Conservation (phyloP, 306 rosid species). For the Gastrolobium villosum region DNA sequence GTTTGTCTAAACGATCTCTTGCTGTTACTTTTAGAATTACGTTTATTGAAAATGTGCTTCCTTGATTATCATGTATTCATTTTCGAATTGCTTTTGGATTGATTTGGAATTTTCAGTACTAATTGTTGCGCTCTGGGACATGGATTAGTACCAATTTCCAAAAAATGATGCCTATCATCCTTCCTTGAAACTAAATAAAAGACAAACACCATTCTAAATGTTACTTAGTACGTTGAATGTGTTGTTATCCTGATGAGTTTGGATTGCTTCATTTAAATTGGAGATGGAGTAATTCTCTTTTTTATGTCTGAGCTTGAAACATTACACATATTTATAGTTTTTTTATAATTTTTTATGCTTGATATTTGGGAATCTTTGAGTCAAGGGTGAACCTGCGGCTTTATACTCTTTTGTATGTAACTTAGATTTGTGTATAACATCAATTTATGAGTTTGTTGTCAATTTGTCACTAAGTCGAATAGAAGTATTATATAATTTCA, state of each 20-base stretch:
- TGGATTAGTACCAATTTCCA: slow-evolving; percentile 7
- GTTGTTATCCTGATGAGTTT: neutral
- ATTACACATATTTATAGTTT: neutral
- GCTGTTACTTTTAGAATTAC: neutral
- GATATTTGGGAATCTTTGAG: neutral
- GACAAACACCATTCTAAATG: neutral
- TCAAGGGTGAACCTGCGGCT: neutral
- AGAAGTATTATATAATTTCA: neutral
- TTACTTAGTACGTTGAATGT: neutral
- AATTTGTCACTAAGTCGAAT: neutral
- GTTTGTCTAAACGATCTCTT: slow-evolving; percentile 63
- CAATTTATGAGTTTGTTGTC: neutral
- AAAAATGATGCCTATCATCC: neutral
- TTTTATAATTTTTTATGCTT: neutral
- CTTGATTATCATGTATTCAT: slow-evolving; percentile 19
- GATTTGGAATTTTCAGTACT: slow-evolving; percentile 27
- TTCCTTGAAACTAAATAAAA: neutral
- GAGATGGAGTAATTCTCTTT: neutral
- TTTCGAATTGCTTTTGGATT: slow-evolving; percentile 34
- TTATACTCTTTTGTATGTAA: neutral
- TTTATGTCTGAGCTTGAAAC: neutral
- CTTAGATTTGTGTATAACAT: neutral
- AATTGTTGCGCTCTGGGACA: neutral
- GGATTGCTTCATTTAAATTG: too few species aligned
- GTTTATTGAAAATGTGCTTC: slow-evolving; percentile 9